Evolutionary conservation across 2,329 filamentous ascomycete genomes (phyloP).

Genomic region (Verticillium isaacii): DNA sequence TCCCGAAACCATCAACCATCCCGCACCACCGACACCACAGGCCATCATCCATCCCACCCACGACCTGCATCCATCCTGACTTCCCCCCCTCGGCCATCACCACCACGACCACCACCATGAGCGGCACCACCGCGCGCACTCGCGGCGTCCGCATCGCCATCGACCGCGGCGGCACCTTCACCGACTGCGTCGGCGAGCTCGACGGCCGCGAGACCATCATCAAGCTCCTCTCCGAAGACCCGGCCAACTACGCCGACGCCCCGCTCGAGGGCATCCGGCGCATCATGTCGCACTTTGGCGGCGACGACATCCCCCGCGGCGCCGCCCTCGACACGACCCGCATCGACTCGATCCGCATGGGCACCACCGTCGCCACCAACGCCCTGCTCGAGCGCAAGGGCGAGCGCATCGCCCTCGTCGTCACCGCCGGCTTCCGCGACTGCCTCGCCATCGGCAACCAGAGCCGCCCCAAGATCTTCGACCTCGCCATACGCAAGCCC

Average conservation of each 20-base stretch:
- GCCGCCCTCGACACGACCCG: slow-evolving; percentile 73
- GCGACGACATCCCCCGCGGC: slow-evolving; percentile 72
- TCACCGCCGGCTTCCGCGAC: slow-evolving; percentile 84
- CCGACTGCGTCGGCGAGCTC: slow-evolving; percentile 84
- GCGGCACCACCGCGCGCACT: slow-evolving; percentile 29
- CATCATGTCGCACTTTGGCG: slow-evolving; percentile 73
- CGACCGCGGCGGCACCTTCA: slow-evolving; percentile 82
- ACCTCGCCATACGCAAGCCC: slow-evolving; percentile 80
- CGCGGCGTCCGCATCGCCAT: slow-evolving; percentile 73
- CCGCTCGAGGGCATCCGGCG: slow-evolving; percentile 87
- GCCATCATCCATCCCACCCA: too few species aligned
- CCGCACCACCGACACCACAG: too few species aligned
- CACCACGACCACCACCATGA: slow-evolving; percentile 12
- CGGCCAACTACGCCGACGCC: slow-evolving; percentile 84
- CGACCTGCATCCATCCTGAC: too few species aligned
- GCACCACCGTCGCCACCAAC: slow-evolving; percentile 91
- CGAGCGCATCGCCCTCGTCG: slow-evolving; percentile 80
- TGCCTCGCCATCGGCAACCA: slow-evolving; percentile 89
- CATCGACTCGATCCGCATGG: slow-evolving; percentile 93
- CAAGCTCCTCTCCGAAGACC: slow-evolving; percentile 87
- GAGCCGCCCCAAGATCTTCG: slow-evolving; percentile 83
- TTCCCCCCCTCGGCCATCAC: background rate
- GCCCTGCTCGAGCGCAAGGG: slow-evolving; percentile 86
- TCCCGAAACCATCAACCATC: too few species aligned
- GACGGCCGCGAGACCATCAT: slow-evolving; percentile 74